Evolutionary conservation across 495 filamentous ascomycete genomes (phyloP), one percentile per base, ranked within the genome.

Genomic region (Tuber melanosporum): DNA sequence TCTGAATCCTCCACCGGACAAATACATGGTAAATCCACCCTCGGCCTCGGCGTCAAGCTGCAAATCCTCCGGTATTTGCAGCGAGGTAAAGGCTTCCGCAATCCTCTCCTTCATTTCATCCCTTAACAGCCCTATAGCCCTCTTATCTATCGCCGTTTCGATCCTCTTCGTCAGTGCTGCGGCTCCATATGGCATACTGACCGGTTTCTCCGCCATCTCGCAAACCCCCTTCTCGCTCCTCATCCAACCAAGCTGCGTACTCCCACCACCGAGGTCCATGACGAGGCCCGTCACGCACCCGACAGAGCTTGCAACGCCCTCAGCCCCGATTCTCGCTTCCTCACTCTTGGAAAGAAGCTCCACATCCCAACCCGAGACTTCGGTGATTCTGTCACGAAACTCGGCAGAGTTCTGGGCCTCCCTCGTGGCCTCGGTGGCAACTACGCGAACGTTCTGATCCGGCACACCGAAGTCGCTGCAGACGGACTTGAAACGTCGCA

Each of bases 371-470:
- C 89, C 91, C 0, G 91, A 91, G 8, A 84, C 86, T 0, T 84
- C 74, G 46, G 86, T 84, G 79, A 98, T 94, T 41, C 87, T 85
- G 4, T 86, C 84, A 0, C 92, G 85, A 84, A 97, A 91, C 2
- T 89, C 88, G 2, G 85, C 85, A 20, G 90, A 89, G 81, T 98
- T 98, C 76, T 89, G 85, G 2, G 94, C 94, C 36, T 90, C 91
- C 42, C 94, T 89, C 78, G 93, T 97, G 7, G 94, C 94, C 84
- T 97, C 94, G 3, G 94, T 98, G 9, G 92, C 94, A 26, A 98
- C 89, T 12, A 97, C 88, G 8, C 88, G 89, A 71, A 95, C 89
- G 72, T 94, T 89, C 14, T 79, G 47, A 0, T 85, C 73, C 0
- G 88, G 89, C 0, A 97, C 93, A 3, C 88, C 87, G 75, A 91